Evolutionary conservation across 73 alveolate species (phyloP).

Genomic region (Paramecium tetraurelia): DNA sequence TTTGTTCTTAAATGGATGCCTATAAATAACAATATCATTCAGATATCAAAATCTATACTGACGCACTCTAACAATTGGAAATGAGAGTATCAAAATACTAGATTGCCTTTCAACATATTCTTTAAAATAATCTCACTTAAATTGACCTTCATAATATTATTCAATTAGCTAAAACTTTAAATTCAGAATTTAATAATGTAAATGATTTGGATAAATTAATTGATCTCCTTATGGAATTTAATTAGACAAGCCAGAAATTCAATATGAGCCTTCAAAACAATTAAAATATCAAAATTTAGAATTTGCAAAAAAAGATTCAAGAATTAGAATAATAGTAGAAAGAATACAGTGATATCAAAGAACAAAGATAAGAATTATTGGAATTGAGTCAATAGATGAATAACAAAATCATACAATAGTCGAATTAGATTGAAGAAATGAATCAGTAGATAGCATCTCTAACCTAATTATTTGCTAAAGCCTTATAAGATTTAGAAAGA

Average conservation of each 20-base stretch:
- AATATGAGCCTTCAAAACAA: not conserved
- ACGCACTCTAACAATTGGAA: not conserved
- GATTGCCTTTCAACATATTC: not conserved
- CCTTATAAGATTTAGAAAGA: constrained; percentile 1
- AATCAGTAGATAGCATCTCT: not conserved
- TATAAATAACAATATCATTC: not conserved
- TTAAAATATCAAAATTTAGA: not conserved
- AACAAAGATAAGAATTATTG: constrained; percentile 9
- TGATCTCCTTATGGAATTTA: constrained; percentile 15
- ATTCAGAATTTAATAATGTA: not conserved
- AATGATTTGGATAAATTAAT: not conserved
- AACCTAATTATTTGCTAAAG: constrained; percentile 23
- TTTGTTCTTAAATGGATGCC: not conserved
- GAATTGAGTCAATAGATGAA: constrained; percentile 30
- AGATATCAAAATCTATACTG: not conserved
- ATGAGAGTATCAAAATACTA: not conserved
- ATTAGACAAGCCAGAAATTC: not conserved
- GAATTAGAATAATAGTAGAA: not conserved
- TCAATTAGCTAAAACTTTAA: not conserved
- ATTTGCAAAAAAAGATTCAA: not conserved
- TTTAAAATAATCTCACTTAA: not conserved
- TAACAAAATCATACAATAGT: not conserved
- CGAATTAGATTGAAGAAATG: not conserved
- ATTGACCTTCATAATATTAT: not conserved
- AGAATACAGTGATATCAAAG: not conserved